A percentile compares a stretch with the other conserved stretches of the same genome.
Conservation (phyloP, 2,329 filamentous ascomycete genomes). For the Cladosporium sp. region DNA sequence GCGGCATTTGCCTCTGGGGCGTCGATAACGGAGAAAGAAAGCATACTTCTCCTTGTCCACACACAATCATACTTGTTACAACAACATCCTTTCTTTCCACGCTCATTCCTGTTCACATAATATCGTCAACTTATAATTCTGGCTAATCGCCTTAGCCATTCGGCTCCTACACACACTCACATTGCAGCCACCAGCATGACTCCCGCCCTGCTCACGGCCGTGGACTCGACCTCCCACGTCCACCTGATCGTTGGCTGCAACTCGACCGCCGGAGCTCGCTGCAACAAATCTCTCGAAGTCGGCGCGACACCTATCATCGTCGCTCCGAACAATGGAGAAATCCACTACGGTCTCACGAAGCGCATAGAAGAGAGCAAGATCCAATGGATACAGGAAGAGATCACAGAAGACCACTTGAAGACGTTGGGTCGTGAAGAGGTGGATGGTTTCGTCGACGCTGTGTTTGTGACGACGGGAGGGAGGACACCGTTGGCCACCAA, state of each 20-base stretch:
- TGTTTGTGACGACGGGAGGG: constrained; percentile 74
- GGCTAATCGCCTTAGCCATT: constrained; percentile 4
- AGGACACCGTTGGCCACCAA: constrained; percentile 54
- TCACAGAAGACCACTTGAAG: constrained; percentile 70
- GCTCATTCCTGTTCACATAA: neutral
- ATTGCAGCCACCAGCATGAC: constrained; percentile 37
- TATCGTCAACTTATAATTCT: neutral
- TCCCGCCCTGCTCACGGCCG: constrained; percentile 67
- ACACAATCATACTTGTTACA: neutral
- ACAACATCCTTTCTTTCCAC: neutral
- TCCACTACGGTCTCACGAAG: constrained; percentile 62
- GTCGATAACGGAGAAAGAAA: constrained; percentile 12
- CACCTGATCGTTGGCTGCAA: constrained; percentile 87
- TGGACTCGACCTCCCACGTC: constrained; percentile 68
- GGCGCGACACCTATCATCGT: constrained; percentile 81
- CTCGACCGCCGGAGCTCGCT: constrained; percentile 81
- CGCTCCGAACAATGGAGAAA: constrained; percentile 60
- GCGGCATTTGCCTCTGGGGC: neutral
- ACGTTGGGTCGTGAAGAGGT: constrained; percentile 79
- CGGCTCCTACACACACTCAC: neutral
- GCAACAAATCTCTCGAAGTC: constrained; percentile 73
- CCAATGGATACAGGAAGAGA: constrained; percentile 64
- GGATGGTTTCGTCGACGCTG: constrained; percentile 77
- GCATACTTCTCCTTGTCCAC: neutral
- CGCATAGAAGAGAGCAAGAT: constrained; percentile 67